These are phyloP conservation scores for Ascosphaera aggregata DNA, from an alignment of 2,329 filamentous ascomycete species.

Conservation along the genomic window DNA sequence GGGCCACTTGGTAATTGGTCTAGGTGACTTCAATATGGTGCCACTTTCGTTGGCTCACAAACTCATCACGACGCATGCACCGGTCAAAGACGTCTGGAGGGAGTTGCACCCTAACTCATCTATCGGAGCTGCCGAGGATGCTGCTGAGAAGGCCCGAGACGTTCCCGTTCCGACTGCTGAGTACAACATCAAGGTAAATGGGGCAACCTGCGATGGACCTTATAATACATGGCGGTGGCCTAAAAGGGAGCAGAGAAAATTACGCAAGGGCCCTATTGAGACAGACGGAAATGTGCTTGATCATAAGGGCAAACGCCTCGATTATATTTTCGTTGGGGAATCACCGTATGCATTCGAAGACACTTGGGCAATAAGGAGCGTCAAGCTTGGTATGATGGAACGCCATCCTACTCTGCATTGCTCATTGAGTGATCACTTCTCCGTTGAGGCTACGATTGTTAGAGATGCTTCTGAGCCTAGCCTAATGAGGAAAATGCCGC, in stretches of 20 bases:
- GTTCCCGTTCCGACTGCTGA: slow-evolving; percentile 49
- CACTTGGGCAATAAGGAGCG: slow-evolving; percentile 47
- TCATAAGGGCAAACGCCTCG: slow-evolving; percentile 58
- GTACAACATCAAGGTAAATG: slow-evolving; percentile 59
- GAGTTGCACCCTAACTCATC: slow-evolving; percentile 65
- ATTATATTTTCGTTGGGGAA: slow-evolving; percentile 73
- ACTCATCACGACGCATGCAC: slow-evolving; percentile 54
- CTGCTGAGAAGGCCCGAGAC: slow-evolving; percentile 40
- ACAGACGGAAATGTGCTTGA: slow-evolving; percentile 46
- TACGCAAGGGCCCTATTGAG: slow-evolving; percentile 38
- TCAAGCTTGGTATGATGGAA: slow-evolving; percentile 55
- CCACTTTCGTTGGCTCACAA: slow-evolving; percentile 65
- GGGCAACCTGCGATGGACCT: slow-evolving; percentile 63
- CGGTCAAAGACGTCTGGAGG: slow-evolving; percentile 66
- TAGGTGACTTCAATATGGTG: slow-evolving; percentile 96
- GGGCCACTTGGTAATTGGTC: slow-evolving; percentile 60
- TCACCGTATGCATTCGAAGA: slow-evolving; percentile 9
- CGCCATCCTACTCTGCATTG: slow-evolving; percentile 62
- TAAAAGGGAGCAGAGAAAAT: slow-evolving; percentile 40
- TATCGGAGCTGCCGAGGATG: slow-evolving; percentile 46
- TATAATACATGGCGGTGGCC: slow-evolving; percentile 92
- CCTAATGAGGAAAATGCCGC: background rate
- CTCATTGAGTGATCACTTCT: slow-evolving; percentile 87
- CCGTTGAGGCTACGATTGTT: slow-evolving; percentile 55
- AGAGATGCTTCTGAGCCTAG: slow-evolving; percentile 14